Conservation (phyloP, 208 protist species). For the Blechomonas ayalai region DNA sequence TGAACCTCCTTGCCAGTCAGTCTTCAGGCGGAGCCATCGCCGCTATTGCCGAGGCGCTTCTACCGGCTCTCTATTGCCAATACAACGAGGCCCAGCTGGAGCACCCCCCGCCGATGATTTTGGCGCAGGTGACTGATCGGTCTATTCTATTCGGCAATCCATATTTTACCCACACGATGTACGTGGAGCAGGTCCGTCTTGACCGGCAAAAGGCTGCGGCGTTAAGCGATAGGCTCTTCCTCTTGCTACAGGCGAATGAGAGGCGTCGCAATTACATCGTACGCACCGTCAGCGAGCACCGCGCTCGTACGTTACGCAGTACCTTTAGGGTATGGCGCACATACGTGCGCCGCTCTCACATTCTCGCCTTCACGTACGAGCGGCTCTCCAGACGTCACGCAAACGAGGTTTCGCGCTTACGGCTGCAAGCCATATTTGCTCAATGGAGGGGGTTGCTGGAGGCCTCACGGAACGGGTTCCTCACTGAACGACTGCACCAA, state of each 20-base stretch:
- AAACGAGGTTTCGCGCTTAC: conserved; percentile 15
- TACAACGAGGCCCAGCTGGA: conserved; percentile 33
- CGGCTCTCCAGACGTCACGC: conserved; percentile 23
- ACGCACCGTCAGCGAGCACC: conserved; percentile 19
- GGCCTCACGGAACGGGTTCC: conserved; percentile 51
- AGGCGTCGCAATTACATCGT: conserved; percentile 27
- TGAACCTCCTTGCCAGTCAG: conserved; percentile 44
- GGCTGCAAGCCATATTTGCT: conserved; percentile 37
- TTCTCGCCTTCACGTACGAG: conserved; percentile 25
- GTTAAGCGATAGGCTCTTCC: conserved; percentile 26
- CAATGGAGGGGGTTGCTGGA: conserved; percentile 66
- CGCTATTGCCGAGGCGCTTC: conserved; percentile 33
- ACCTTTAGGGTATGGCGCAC: conserved; percentile 58
- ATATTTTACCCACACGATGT: conserved; percentile 81
- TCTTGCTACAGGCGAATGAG: conserved; percentile 32
- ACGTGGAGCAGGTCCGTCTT: conserved; percentile 49
- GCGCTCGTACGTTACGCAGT: conserved; percentile 5
- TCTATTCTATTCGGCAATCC: conserved; percentile 55
- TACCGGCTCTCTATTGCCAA: conserved; percentile 72
- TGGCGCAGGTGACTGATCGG: conserved; percentile 36
- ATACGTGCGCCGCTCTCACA: conserved; percentile 18
- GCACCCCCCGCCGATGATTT: conserved; percentile 38
- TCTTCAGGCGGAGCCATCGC: conserved; percentile 16
- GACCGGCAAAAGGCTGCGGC: conserved; percentile 18
- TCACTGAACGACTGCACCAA: conserved; percentile 80